A percentile compares a stretch with the other conserved stretches of the same genome.
Conservation (phyloP, 164 flowering plant genomes). For the Kalanchoe fedtschenkoi region DNA sequence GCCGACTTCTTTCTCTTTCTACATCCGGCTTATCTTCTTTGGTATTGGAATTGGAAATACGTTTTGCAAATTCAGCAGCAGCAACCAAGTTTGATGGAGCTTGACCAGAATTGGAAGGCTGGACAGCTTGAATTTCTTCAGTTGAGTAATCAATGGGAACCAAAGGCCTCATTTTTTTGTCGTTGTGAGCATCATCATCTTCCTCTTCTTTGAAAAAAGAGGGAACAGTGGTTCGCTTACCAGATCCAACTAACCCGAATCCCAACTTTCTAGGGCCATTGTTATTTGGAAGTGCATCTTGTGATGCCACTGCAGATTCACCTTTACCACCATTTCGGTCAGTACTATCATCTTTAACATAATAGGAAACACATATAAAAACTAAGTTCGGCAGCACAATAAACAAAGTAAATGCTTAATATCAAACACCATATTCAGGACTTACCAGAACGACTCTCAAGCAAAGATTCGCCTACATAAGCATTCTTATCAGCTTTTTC, state of each 20-base stretch:
- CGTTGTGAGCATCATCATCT: constrained; percentile 82
- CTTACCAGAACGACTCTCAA: constrained; percentile 22
- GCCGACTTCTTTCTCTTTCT: constrained; percentile 66
- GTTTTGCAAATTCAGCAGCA: constrained; percentile 82
- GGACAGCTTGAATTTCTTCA: constrained; percentile 78
- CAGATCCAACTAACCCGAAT: constrained; percentile 86
- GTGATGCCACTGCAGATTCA: constrained; percentile 26
- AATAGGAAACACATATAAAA: constrained; percentile 4
- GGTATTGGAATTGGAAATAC: constrained; percentile 41
- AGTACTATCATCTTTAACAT: constrained; percentile 32
- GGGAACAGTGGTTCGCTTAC: constrained; percentile 82
- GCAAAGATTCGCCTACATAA: constrained; percentile 28
- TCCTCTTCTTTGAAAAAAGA: constrained; percentile 92
- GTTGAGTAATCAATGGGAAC: constrained; percentile 97
- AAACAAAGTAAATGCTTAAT: background rate
- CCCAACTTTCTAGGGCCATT: constrained; percentile 74
- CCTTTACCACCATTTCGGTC: constrained; percentile 41
- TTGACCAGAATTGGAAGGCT: constrained; percentile 38
- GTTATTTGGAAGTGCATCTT: constrained; percentile 29
- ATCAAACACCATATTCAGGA: background rate
- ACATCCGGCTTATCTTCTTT: constrained; percentile 60
- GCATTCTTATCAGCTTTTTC: constrained; percentile 27
- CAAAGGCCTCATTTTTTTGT: constrained; percentile 90
- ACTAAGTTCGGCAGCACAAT: background rate
- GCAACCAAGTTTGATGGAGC: constrained; percentile 62